Evolutionary conservation across 495 filamentous ascomycete genomes (phyloP), one percentile per base, ranked within the genome.

Genomic region (Aspergillus bertholletiae): DNA sequence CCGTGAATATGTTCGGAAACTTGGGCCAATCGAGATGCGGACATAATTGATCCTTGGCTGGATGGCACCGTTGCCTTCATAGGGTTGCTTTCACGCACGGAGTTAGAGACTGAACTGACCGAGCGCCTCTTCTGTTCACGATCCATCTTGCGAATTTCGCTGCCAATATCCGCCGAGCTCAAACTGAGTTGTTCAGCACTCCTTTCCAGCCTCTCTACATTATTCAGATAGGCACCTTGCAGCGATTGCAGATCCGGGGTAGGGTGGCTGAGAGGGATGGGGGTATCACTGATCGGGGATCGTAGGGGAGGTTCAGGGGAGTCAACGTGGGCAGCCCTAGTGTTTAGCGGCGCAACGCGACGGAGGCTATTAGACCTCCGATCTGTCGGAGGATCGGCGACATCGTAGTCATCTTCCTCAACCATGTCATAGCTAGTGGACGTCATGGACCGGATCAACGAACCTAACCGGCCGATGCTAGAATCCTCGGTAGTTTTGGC

Each of bases 121-220:
- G 74, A 75, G 50, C 68, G 70, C 21, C 81, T 78, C 67, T 90
- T 92, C 62, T 90, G 85, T 59, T 90, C 89, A 51, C 81, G 76
- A 62, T 90, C 87, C 60, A 93, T 79, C 59, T 88, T 86, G 55
- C 87, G 84, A 49, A 96, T 89, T 60, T 92, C 89, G 64, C 85
- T 84, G 39, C 85, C 89, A 62, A 96, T 88, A 59, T 85, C 79
- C 15, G 86, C 85, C n/a, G 85, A 87, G 39, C 83, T 87, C 65
- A 84, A 82, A 62, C 87, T 92, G 64, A 96, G 74, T 34, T 86
- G 81, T 71, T 95, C 91, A 22, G 91, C 91, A 39, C 84, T 88
- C 56, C 85, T 80, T 63, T 96, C 91, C 57, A 96, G 75, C 40
- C 88, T 82, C 66, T 91, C 88, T 53, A 96, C 85, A 76, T 92